Percentiles rank a stretch among this genome's conserved stretches.
Evolutionary conservation across 306 rosid genomes (phyloP).

Genomic region (Casuarina glauca): DNA sequence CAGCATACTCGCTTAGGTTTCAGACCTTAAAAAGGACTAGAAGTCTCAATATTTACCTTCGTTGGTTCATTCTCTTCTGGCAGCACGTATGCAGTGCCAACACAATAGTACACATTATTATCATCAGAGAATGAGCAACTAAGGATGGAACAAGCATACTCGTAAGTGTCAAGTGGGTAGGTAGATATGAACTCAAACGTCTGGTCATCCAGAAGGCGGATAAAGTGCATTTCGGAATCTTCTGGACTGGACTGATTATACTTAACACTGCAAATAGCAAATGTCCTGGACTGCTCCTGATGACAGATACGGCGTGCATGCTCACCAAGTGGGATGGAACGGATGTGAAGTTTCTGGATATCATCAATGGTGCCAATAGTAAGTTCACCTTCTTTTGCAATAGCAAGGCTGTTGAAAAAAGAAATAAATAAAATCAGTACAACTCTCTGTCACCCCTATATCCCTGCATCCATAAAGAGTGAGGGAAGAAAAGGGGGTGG

Average conservation of each 20-base stretch:
- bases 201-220: slow-evolving; percentile 95
- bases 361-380: slow-evolving; percentile 98
- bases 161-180: slow-evolving; percentile 82
- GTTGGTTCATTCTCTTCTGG: slow-evolving; percentile 98
- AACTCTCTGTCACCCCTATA: too few relatives aligned
- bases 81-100: slow-evolving; percentile 92
- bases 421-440: too few relatives aligned
- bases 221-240: slow-evolving; percentile 81
- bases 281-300: slow-evolving; percentile 97
- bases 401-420: slow-evolving; percentile 71
- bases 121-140: slow-evolving; percentile 99
- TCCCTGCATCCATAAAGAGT: not conserved
- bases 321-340: slow-evolving; percentile 92
- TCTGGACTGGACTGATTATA: slow-evolving; percentile 73
- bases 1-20: slow-evolving; percentile 15
- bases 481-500: not conserved
- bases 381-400: slow-evolving; percentile 97
- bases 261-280: slow-evolving; percentile 82
- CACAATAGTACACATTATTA: slow-evolving; percentile 84
- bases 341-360: slow-evolving; percentile 97
- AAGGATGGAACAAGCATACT: slow-evolving; percentile 83
- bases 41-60: slow-evolving; percentile 50
- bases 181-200: slow-evolving; percentile 85
- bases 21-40: not conserved
- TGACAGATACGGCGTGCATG: slow-evolving; percentile 94